Evolutionary conservation across 345 rosid genomes (phyloP).

Genomic region (Mangifera indica): DNA sequence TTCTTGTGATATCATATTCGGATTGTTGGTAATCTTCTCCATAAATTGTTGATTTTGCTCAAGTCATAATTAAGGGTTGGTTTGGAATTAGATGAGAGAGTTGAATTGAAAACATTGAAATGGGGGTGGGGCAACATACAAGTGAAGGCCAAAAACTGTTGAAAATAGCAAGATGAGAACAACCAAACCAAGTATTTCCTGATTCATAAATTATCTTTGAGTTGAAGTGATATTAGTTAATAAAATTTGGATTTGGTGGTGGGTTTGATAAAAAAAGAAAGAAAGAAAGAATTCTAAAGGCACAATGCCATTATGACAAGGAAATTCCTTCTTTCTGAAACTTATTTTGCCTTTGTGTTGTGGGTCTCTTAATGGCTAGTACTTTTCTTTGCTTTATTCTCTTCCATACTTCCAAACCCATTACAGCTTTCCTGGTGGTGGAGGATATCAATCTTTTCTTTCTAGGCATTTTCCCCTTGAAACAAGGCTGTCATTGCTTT

Average conservation of each 20-base stretch:
- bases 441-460: conserved; percentile 36
- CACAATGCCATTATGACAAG: conserved; percentile 32
- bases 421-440: conserved; percentile 47
- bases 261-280: background rate
- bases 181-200: conserved; percentile 23
- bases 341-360: conserved; percentile 18
- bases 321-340: conserved; percentile 29
- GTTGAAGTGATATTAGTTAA: conserved; percentile 30
- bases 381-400: conserved; percentile 39
- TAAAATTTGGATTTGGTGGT: conserved; percentile 5
- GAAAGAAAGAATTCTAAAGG: conserved; percentile 27
- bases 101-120: conserved; percentile 16
- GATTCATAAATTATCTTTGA: conserved; percentile 33
- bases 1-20: conserved; percentile 21
- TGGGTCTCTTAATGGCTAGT: conserved; percentile 35
- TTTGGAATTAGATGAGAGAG: conserved; percentile 15
- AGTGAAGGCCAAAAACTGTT: background rate
- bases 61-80: conserved; percentile 21
- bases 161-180: conserved; percentile 13
- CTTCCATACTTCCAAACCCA: conserved; percentile 30
- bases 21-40: background rate
- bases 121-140: conserved; percentile 8
- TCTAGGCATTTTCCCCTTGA: conserved; percentile 36
- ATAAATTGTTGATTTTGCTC: conserved; percentile 1
- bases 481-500: conserved; percentile 45